Evolutionary conservation across 805 yeast genomes (phyloP).

Genomic region (Barnettozyma pratensis): DNA sequence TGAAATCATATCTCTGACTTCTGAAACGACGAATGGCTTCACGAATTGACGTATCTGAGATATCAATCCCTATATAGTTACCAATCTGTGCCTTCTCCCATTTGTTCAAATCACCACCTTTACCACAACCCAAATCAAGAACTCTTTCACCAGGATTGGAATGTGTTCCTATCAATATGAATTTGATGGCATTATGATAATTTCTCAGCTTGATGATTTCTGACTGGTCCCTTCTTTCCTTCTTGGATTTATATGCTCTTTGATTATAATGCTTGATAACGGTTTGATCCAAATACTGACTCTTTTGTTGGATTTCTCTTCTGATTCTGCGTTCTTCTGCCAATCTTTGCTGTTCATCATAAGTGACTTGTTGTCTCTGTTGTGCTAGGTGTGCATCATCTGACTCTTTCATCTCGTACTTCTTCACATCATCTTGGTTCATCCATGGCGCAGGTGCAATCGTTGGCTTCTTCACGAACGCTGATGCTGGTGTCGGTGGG

Average conservation of each 20-base stretch:
- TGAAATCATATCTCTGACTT: slow-evolving; percentile 53
- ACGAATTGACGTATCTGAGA: slow-evolving; percentile 79
- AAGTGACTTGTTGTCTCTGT: neutral
- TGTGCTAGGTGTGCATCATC: neutral
- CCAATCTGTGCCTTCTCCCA: slow-evolving; percentile 71
- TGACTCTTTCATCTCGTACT: slow-evolving; percentile 1
- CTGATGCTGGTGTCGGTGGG: neutral
- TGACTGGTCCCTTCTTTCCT: slow-evolving; percentile 60
- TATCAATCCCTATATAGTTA: slow-evolving; percentile 86
- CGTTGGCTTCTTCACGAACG: neutral
- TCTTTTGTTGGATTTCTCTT: slow-evolving; percentile 27
- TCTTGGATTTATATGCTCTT: slow-evolving; percentile 64
- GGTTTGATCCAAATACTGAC: slow-evolving; percentile 45
- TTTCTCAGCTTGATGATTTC: slow-evolving; percentile 82
- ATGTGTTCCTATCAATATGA: slow-evolving; percentile 71
- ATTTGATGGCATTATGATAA: slow-evolving; percentile 89
- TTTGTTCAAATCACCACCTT: slow-evolving; percentile 94
- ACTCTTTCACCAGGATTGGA: slow-evolving; percentile 52
- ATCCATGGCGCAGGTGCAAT: slow-evolving; percentile 14
- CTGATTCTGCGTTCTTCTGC: slow-evolving; percentile 16
- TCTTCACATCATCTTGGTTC: slow-evolving; percentile 9
- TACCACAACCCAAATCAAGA: slow-evolving; percentile 92
- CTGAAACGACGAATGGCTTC: slow-evolving; percentile 79
- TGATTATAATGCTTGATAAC: slow-evolving; percentile 85
- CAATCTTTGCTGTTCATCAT: slow-evolving; percentile 13